Evolutionary conservation across 2,329 filamentous ascomycete genomes (phyloP).

Genomic region (Diplodia mutila): DNA sequence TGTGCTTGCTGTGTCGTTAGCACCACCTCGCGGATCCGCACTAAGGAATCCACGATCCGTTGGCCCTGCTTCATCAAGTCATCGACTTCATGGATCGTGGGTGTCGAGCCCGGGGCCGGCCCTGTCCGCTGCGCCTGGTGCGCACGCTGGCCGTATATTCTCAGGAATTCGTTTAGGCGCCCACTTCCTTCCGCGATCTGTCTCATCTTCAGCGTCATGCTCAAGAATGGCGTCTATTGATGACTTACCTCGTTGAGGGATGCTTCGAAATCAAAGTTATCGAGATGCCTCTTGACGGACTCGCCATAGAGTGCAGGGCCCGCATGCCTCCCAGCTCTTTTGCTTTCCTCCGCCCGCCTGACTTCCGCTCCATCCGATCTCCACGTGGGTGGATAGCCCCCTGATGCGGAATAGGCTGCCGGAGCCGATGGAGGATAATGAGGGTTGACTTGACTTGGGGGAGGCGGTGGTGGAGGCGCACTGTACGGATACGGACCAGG

Average conservation of each 20-base stretch:
- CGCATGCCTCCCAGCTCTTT: constrained; percentile 37
- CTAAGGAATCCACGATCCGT: constrained; percentile 53
- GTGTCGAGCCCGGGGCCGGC: constrained; percentile 53
- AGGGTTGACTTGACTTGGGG: constrained; percentile 36
- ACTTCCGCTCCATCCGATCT: constrained; percentile 41
- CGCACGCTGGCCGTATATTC: constrained; percentile 54
- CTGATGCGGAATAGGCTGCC: constrained; percentile 45
- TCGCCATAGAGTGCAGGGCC: constrained; percentile 47
- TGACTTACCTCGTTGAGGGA: constrained; percentile 52
- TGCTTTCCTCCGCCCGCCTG: constrained; percentile 42
- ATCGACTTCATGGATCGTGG: constrained; percentile 54
- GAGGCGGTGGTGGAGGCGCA: constrained; percentile 40
- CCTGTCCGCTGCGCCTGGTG: constrained; percentile 55
- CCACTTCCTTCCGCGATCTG: constrained; percentile 52
- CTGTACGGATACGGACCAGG: constrained; percentile 44
- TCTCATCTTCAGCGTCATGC: background rate
- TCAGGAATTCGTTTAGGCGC: constrained; percentile 53
- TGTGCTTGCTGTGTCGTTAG: constrained; percentile 60
- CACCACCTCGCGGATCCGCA: constrained; percentile 64
- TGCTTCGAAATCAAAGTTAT: constrained; percentile 63
- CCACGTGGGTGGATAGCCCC: constrained; percentile 43
- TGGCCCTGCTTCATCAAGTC: constrained; percentile 55
- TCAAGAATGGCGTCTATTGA: background rate
- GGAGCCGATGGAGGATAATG: constrained; percentile 46
- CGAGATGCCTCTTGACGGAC: constrained; percentile 65